Evolutionary conservation across 2,329 filamentous ascomycete species (phyloP).

Genomic region (Cercospora brassicicola): DNA sequence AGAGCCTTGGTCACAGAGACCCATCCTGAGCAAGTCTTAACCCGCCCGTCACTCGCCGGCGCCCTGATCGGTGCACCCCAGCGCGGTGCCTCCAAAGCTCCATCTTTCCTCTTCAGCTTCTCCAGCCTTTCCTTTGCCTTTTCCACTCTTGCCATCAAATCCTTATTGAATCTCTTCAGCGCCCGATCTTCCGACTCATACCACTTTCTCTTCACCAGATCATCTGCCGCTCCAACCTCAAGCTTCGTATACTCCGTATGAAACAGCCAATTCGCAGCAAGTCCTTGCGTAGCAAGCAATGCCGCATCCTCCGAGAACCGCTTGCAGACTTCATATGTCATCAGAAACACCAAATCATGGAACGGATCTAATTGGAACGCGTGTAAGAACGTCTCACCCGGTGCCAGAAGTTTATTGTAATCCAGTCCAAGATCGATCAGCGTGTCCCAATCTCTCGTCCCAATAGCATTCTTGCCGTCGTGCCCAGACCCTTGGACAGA

Average conservation of each 20-base stretch:
- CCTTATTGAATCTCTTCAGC: conserved; percentile 7
- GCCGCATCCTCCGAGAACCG: neutral
- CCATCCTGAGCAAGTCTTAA: neutral
- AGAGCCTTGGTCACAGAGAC: neutral
- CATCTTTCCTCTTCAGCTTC: neutral
- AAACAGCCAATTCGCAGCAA: conserved; percentile 10
- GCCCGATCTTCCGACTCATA: conserved; percentile 11
- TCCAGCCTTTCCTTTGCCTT: neutral
- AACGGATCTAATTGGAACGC: conserved; percentile 7
- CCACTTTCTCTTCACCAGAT: conserved; percentile 10
- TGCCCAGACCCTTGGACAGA: neutral
- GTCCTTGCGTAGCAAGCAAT: conserved; percentile 2
- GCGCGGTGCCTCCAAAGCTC: neutral
- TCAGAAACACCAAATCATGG: conserved; percentile 7
- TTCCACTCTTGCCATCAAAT: neutral
- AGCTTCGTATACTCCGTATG: conserved; percentile 9
- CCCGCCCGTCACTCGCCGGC: conserved; percentile 3
- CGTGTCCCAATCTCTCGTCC: neutral
- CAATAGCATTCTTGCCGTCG: neutral
- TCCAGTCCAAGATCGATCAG: neutral
- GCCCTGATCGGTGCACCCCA: neutral
- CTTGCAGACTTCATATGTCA: conserved; percentile 5
- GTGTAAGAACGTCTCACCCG: conserved; percentile 6
- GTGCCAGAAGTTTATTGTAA: neutral
- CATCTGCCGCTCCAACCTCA: neutral